Evolutionary conservation across 2,329 filamentous ascomycete species (phyloP), one percentile per base, ranked within the genome.

Genomic region (Camptophora hylomeconis): DNA sequence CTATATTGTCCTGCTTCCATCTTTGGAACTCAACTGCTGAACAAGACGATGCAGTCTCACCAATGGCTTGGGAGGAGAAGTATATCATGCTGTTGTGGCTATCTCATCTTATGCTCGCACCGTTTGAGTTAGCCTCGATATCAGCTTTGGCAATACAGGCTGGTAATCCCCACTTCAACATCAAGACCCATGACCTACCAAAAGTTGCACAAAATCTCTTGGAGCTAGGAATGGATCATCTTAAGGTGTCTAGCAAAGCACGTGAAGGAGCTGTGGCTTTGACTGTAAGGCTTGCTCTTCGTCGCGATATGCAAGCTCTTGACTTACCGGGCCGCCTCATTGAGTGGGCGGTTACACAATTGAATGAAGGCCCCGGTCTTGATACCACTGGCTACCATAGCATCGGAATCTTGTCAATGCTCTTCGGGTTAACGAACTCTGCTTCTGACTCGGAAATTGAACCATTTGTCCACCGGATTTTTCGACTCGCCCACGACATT

Each of bases 21-120:
- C 62, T 67, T 17, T 65, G 62, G 44, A 54, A 57, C 23, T 44
- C 45, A 5, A 3, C 22, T n/a, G 17, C 21, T 7, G 17, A 22
- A 8, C n/a, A n/a, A n/a, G n/a, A n/a, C n/a, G n/a, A n/a, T n/a
- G n/a, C n/a, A n/a, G n/a, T n/a, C n/a, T 16, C 8, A 7, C 17
- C 33, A 18, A 72, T 79, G 64, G 64, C 65, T 1, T 98, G 89
- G 89, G 77, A 93, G 50, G 80, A 94, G 53, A 69, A 80, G 30
- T 95, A 94, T 48, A 63, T 94, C 11, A 72, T 86, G 23, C 61
- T 95, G 4, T 63, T 93, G 7, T 98, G 89, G 89, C 68, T 87
- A 17, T 80, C 79, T 1, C 80, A 89, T 53, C 60, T 89, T 10
- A 63, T 87, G 33, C 66, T 87, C 17, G 83, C 83, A 1, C 89